Conservation (phyloP, 805 yeast species). For the Kuraishia floccosa region DNA sequence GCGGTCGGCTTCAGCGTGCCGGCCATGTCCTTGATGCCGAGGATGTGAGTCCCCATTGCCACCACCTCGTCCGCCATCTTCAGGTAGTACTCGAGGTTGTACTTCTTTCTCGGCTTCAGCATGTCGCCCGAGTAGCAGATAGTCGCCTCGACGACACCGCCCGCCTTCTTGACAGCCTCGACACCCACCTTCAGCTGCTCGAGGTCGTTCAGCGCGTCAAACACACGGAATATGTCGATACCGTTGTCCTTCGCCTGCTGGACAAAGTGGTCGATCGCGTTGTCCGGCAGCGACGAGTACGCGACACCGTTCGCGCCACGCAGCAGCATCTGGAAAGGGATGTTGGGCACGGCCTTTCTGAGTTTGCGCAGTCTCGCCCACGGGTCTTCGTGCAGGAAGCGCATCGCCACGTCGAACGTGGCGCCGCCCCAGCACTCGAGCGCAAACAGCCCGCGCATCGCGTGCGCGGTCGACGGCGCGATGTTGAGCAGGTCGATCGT, state of each 20-base stretch:
- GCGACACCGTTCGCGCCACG: conserved; percentile 99
- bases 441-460: conserved; percentile 83
- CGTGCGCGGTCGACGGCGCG: conserved; percentile 91
- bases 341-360: conserved; percentile 88
- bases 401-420: conserved; percentile 96
- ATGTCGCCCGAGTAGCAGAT: conserved; percentile 98
- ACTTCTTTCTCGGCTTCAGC: conserved; percentile 92
- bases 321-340: conserved; percentile 97
- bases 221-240: conserved; percentile 95
- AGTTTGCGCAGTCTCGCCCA: conserved; percentile 91
- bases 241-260: conserved; percentile 91
- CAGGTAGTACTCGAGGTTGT: conserved; percentile 84
- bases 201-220: conserved; percentile 93
- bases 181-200: conserved; percentile 97
- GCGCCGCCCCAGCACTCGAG: conserved; percentile 99
- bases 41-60: conserved; percentile 87
- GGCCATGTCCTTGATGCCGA: conserved; percentile 99
- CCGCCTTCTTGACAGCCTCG: conserved; percentile 95
- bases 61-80: conserved; percentile 76
- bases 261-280: conserved; percentile 96
- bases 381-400: conserved; percentile 97
- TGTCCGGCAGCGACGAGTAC: conserved; percentile 94
- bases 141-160: conserved; percentile 98
- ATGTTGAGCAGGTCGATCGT: conserved; percentile 84
- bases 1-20: conserved; percentile 97